These are phyloP conservation scores for Candida berthetii DNA, from an alignment of 805 yeast species.

Conservation along the genomic window DNA sequence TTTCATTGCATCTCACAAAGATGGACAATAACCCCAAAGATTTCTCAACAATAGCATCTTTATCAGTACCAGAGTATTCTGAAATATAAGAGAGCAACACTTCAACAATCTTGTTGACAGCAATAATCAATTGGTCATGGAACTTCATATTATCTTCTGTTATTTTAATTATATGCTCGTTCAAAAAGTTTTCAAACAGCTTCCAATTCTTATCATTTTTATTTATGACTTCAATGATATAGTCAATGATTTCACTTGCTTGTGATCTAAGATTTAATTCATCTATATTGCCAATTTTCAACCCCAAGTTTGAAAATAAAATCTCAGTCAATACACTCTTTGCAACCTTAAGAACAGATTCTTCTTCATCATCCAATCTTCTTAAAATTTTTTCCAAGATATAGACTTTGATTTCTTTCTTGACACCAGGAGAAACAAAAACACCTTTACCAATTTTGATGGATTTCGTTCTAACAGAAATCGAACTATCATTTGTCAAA, in stretches of 20 bases:
- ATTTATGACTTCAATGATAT: conserved; percentile 33
- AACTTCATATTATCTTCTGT: conserved; percentile 13
- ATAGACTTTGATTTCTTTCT: conserved; percentile 25
- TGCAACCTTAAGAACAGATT: conserved; percentile 37
- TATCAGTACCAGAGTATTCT: conserved; percentile 23
- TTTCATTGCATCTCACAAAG: conserved; percentile 45
- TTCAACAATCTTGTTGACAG: conserved; percentile 26
- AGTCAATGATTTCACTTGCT: conserved; percentile 14
- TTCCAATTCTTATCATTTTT: conserved; percentile 33
- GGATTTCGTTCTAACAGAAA: conserved; percentile 59
- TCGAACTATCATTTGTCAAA: conserved; percentile 48
- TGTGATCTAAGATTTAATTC: conserved; percentile 7
- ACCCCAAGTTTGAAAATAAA: conserved; percentile 24
- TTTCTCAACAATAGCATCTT: conserved; percentile 22
- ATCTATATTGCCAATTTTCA: conserved; percentile 2
- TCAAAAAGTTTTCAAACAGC: conserved; percentile 41
- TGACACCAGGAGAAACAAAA: conserved; percentile 29
- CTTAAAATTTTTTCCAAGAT: conserved; percentile 47
- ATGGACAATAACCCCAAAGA: conserved; percentile 46
- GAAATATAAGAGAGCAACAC: conserved; percentile 29
- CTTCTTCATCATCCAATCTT: conserved; percentile 69
- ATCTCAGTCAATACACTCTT: conserved; percentile 27
- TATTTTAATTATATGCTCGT: conserved; percentile 32
- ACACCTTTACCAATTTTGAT: conserved; percentile 44
- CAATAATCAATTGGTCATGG: conserved; percentile 11